Conservation (phyloP, 805 yeast species). For the Lipomyces yamadae region DNA sequence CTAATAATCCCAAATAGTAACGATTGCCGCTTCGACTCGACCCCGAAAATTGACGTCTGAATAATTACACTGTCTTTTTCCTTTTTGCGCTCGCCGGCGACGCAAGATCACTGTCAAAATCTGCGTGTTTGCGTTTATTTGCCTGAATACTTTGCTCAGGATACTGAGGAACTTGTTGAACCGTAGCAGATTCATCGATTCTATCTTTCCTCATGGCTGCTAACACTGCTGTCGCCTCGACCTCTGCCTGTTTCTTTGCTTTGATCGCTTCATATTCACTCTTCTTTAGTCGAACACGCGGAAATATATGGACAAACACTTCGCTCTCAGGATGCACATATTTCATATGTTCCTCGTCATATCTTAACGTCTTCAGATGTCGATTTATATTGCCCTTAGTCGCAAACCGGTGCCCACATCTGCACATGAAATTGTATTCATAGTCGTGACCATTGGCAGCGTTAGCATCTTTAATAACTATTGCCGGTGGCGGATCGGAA, state of each 20-base stretch:
- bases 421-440: constrained; percentile 20
- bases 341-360: constrained; percentile 24
- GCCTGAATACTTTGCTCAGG: background rate
- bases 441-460: constrained; percentile 9
- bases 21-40: background rate
- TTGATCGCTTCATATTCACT: background rate
- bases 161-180: background rate
- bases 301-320: constrained; percentile 24
- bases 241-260: background rate
- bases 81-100: background rate
- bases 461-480: background rate
- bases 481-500: constrained; percentile 19
- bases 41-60: background rate
- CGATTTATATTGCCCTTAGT: constrained; percentile 34
- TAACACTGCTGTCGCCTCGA: background rate
- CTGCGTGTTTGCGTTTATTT: background rate
- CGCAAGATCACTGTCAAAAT: background rate
- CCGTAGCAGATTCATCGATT: background rate
- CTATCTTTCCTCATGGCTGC: constrained; percentile 1
- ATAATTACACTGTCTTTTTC: background rate
- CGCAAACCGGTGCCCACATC: constrained; percentile 30
- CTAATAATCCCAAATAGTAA: background rate
- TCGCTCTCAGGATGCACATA: constrained; percentile 26
- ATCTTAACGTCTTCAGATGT: constrained; percentile 24
- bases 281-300: constrained; percentile 13